Percentiles rank a stretch among this genome's conserved stretches.
phyloP scores from a whole-genome alignment of 495 filamentous ascomycete genomes.

The Lasiosphaeria miniovina region DNA sequence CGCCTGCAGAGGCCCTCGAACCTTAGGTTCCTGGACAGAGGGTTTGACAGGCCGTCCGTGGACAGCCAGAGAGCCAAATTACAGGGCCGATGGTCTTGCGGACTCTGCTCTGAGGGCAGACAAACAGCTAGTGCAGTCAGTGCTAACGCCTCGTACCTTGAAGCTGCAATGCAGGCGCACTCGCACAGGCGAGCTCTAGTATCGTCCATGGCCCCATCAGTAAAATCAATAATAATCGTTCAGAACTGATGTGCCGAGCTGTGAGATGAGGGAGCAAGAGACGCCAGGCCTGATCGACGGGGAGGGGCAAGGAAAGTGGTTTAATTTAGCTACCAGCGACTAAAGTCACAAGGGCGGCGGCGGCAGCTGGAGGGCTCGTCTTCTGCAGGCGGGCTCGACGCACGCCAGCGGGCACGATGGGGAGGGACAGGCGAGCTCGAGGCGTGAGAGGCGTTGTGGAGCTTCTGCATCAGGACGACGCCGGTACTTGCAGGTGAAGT shows the following conservation, averaged over 20 bases:
- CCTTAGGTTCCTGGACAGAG: background rate
- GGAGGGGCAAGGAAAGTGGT: conserved; percentile 9
- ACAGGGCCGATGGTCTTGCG: background rate
- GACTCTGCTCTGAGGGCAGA: background rate
- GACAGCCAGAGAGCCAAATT: background rate
- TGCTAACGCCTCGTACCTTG: no score
- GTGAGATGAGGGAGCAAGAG: conserved; percentile 3
- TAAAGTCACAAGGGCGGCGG: conserved; percentile 15
- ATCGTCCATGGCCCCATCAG: no score
- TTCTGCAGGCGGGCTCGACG: conserved; percentile 6
- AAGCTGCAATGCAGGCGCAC: no score
- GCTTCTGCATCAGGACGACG: conserved; percentile 11
- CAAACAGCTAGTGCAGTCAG: background rate
- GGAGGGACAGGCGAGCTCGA: background rate
- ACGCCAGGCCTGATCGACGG: conserved; percentile 21
- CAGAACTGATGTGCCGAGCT: no score
- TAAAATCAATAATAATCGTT: no score
- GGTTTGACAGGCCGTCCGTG: background rate
- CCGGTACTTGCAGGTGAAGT: conserved; percentile 28
- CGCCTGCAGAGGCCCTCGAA: background rate
- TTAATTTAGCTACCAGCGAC: conserved; percentile 18
- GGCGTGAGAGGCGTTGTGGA: background rate
- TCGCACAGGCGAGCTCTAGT: no score
- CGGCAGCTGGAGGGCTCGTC: background rate
- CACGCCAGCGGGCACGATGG: conserved; percentile 6